Conservation (phyloP, 2,329 filamentous ascomycete genomes). For the Fusarium denticulatum region DNA sequence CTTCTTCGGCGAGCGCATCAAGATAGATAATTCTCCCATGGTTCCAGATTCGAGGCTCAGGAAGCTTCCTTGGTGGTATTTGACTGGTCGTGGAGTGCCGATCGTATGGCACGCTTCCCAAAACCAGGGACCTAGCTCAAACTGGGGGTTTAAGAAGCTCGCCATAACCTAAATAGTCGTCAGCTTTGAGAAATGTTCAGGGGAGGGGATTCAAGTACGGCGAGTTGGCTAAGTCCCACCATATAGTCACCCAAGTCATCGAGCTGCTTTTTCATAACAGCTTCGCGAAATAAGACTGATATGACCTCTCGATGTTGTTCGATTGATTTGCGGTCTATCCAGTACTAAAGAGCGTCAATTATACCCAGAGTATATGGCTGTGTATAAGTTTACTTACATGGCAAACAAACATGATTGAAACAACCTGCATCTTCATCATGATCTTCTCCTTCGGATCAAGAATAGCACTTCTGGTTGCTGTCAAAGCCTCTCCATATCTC, state of each 20-base stretch:
- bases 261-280: constrained; percentile 9
- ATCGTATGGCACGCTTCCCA: constrained; percentile 30
- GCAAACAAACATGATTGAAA: constrained; percentile 32
- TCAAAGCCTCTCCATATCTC: constrained; percentile 26
- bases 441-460: constrained; percentile 8
- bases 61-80: constrained; percentile 28
- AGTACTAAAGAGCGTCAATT: constrained; percentile 4
- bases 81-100: constrained; percentile 16
- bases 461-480: constrained; percentile 8
- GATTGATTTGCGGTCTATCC: constrained; percentile 26
- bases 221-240: constrained; percentile 28
- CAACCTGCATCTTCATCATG: constrained; percentile 22
- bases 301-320: constrained; percentile 27
- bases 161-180: constrained; percentile 7
- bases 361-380: accelerated
- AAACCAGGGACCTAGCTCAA: constrained; percentile 36
- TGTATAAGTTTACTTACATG: constrained; percentile 3
- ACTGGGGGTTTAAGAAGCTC: constrained; percentile 28
- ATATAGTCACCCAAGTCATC: constrained; percentile 25
- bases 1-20: constrained; percentile 20
- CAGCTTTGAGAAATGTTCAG: accelerated
- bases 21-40: constrained; percentile 13
- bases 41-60: constrained; percentile 23
- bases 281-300: constrained; percentile 28
- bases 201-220: background rate